Conservation (phyloP, 495 filamentous ascomycete genomes). For the Xylaria scruposa region DNA sequence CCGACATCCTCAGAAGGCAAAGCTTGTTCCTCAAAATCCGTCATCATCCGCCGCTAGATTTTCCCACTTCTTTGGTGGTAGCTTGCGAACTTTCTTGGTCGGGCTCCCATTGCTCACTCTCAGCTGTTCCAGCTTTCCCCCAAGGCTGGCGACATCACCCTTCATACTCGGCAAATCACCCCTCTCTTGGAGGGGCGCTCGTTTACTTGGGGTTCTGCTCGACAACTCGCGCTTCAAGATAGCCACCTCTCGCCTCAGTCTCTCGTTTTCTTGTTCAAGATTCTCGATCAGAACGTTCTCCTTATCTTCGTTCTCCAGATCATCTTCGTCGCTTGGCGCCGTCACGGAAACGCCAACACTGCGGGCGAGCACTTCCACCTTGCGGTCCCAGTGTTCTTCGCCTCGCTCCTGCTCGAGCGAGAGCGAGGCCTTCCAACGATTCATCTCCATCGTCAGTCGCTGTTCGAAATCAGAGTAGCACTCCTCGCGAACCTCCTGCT, state of each 20-base stretch:
- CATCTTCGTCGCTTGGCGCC: conserved; percentile 32
- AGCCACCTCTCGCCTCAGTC: conserved; percentile 59
- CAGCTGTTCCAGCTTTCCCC: conserved; percentile 38
- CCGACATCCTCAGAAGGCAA: neutral
- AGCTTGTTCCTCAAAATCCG: conserved; percentile 36
- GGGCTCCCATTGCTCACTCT: conserved; percentile 37
- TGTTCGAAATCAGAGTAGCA: conserved; percentile 86
- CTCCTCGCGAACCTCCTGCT: conserved; percentile 89
- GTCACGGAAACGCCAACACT: conserved; percentile 58
- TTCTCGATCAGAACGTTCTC: conserved; percentile 59
- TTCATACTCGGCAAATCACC: conserved; percentile 39
- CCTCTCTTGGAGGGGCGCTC: conserved; percentile 53
- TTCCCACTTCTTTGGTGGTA: conserved; percentile 47
- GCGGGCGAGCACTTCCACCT: conserved; percentile 83
- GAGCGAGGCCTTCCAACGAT: conserved; percentile 76
- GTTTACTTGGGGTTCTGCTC: conserved; percentile 49
- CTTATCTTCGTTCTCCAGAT: conserved; percentile 55
- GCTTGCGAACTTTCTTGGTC: conserved; percentile 51
- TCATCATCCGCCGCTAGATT: conserved; percentile 43
- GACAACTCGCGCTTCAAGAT: conserved; percentile 57
- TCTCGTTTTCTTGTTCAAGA: conserved; percentile 68
- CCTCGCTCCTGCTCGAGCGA: conserved; percentile 72
- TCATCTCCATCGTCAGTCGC: conserved; percentile 72
- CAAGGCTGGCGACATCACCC: conserved; percentile 31
- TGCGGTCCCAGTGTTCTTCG: conserved; percentile 89